phyloP scores from a whole-genome alignment of 305 asterid species.

The Petunia hybrid region DNA sequence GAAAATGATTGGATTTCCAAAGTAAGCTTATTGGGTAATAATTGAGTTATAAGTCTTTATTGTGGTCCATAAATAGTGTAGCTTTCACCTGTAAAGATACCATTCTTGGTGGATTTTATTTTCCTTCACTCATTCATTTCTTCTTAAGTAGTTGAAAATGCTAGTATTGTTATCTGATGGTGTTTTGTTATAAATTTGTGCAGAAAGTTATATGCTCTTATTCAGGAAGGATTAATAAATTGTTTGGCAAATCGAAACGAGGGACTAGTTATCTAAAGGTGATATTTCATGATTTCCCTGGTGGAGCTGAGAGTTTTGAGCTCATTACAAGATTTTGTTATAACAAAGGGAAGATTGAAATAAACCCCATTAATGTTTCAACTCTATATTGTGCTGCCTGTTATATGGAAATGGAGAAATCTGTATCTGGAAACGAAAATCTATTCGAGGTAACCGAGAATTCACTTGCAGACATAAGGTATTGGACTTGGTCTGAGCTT shows the following conservation, averaged over 20 bases:
- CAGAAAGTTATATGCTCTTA: slow-evolving; percentile 66
- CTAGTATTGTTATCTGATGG: slow-evolving; percentile 28
- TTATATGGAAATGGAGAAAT: slow-evolving; percentile 73
- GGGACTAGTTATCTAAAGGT: slow-evolving; percentile 53
- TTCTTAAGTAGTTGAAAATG: slow-evolving; percentile 3
- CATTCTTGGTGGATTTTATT: not conserved
- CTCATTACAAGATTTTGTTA: slow-evolving; percentile 75
- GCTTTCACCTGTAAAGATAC: not conserved
- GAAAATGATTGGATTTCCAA: slow-evolving; percentile 16
- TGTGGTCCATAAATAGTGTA: not conserved
- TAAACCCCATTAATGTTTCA: slow-evolving; percentile 61
- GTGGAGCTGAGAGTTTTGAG: slow-evolving; percentile 84
- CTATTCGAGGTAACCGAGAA: slow-evolving; percentile 60
- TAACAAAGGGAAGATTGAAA: slow-evolving; percentile 52
- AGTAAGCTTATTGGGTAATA: not conserved
- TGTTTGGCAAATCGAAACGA: slow-evolving; percentile 58
- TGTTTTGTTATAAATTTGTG: slow-evolving; percentile 38
- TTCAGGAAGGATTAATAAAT: slow-evolving; percentile 58
- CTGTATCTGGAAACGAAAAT: slow-evolving; percentile 42
- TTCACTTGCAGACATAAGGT: slow-evolving; percentile 54
- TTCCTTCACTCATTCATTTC: not conserved
- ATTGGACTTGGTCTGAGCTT: slow-evolving; percentile 86
- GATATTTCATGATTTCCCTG: slow-evolving; percentile 81
- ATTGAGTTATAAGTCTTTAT: not conserved
- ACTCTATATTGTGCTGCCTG: slow-evolving; percentile 59